Conservation (phyloP, 176 grass and related monocot species). For the Lolium multiflorum region DNA sequence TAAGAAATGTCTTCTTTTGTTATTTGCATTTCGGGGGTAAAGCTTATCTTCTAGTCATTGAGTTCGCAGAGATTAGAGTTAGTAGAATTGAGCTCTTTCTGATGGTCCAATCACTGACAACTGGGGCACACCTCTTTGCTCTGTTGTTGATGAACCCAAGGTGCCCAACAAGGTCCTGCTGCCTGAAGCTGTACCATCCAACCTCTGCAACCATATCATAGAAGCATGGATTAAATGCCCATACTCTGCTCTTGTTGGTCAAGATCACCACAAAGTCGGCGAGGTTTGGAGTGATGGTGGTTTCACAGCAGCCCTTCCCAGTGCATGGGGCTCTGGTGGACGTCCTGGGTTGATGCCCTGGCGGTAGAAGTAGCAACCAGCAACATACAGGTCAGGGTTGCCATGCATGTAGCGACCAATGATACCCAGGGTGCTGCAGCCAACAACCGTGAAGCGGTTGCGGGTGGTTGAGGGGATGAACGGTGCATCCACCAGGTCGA, state of each 20-base stretch:
- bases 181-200: conserved; percentile 11
- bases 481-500: neutral
- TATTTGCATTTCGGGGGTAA: no score
- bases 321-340: neutral
- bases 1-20: no score
- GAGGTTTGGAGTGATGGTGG: conserved; percentile 26
- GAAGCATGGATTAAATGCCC: conserved; percentile 37
- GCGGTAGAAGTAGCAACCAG: conserved; percentile 54
- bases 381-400: conserved; percentile 1
- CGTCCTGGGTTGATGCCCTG: conserved; percentile 27
- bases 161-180: neutral
- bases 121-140: conserved; percentile 14
- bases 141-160: conserved; percentile 20
- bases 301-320: conserved; percentile 50
- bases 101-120: conserved; percentile 32
- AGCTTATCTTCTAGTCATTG: no score
- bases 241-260: conserved; percentile 10
- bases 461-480: conserved; percentile 8
- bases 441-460: conserved; percentile 45
- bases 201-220: conserved; percentile 25
- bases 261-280: neutral
- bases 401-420: neutral
- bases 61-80: no score
- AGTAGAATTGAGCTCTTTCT: conserved; percentile 25
- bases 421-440: conserved; percentile 37